Percentiles rank a stretch among this genome's conserved stretches.
Conservation (phyloP, 2,329 filamentous ascomycete species). For the Claviceps citrina region DNA sequence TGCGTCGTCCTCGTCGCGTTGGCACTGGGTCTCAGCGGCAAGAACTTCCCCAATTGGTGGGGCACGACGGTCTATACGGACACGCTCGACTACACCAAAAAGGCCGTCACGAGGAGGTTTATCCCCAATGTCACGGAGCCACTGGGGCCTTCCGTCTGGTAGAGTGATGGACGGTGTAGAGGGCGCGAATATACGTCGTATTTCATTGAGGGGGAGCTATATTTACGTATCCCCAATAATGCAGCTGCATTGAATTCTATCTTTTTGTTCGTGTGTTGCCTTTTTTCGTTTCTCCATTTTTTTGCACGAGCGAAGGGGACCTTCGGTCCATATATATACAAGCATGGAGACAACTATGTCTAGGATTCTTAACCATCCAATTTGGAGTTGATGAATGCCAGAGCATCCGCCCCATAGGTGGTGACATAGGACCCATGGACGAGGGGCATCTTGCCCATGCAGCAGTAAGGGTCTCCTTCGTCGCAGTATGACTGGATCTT, state of each 20-base stretch:
- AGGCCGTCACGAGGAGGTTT: conserved; percentile 15
- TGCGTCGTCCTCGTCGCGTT: conserved; percentile 37
- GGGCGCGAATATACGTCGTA: no score
- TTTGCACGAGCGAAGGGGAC: neutral
- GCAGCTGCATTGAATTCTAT: no score
- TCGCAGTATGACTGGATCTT: conserved; percentile 54
- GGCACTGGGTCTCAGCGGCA: conserved; percentile 16
- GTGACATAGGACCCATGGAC: neutral
- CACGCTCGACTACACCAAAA: conserved; percentile 16
- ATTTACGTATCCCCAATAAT: no score
- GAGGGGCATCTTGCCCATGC: conserved; percentile 29
- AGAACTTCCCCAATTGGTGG: conserved; percentile 29
- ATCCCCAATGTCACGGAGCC: conserved; percentile 12
- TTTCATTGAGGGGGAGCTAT: no score
- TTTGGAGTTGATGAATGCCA: neutral
- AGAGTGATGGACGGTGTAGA: no score
- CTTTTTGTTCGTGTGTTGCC: neutral
- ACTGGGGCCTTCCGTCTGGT: conserved; percentile 15
- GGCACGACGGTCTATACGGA: conserved; percentile 23
- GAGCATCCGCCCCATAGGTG: neutral
- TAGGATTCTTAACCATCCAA: neutral
- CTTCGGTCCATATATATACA: neutral
- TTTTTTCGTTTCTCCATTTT: no score
- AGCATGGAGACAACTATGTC: neutral
- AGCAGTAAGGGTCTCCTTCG: conserved; percentile 48